Evolutionary conservation across 257 asterid genomes (phyloP).

Genomic region (Anisodus tanguticus): DNA sequence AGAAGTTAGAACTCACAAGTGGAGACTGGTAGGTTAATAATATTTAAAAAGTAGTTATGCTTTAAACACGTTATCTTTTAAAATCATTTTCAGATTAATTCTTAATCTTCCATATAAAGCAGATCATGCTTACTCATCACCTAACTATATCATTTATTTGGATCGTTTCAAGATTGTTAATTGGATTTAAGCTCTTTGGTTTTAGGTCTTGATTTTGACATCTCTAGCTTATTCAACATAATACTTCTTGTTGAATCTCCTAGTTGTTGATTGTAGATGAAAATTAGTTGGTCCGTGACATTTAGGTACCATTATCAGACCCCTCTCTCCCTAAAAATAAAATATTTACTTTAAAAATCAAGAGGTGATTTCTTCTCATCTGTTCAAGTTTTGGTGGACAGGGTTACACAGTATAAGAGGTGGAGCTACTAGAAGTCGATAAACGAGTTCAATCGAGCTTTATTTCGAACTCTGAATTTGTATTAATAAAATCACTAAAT

Average conservation of each 20-base stretch:
- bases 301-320: conserved; percentile 5
- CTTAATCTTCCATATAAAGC: not conserved
- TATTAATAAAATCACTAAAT: not conserved
- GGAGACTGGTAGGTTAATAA: not conserved
- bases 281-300: conserved; percentile 45
- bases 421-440: not conserved
- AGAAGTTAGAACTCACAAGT: not conserved
- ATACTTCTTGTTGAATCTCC: not conserved
- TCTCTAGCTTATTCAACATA: conserved; percentile 17
- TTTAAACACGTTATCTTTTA: not conserved
- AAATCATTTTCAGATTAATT: not conserved
- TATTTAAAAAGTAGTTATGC: not conserved
- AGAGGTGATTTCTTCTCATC: not conserved
- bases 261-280: conserved; percentile 43
- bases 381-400: rapidly evolving
- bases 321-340: not conserved
- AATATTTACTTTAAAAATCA: not conserved
- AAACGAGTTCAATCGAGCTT: not conserved
- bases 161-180: conserved; percentile 4
- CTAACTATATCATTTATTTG: not conserved
- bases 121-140: conserved; percentile 6
- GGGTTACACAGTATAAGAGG: not conserved
- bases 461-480: not conserved
- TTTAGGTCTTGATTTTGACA: conserved; percentile 32
- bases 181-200: conserved; percentile 18